Evolutionary conservation across 495 filamentous ascomycete species (phyloP).

Genomic region (Parathielavia appendiculata): DNA sequence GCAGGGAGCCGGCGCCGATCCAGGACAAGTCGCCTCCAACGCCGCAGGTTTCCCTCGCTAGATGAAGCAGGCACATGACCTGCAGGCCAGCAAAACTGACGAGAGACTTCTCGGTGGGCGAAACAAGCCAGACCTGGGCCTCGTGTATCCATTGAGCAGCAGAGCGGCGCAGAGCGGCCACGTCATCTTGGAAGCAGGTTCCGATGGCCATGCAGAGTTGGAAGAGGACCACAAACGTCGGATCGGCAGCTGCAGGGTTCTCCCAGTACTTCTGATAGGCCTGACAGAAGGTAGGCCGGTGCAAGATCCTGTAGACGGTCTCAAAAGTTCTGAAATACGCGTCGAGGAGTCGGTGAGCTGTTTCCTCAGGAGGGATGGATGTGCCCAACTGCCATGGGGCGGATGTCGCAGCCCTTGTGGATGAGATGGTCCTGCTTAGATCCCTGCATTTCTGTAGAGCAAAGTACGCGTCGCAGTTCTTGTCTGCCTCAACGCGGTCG

Average conservation of each 20-base stretch:
- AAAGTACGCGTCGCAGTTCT: conserved; percentile 32
- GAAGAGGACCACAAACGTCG: conserved; percentile 53
- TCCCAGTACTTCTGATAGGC: conserved; percentile 47
- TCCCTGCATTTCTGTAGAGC: conserved; percentile 44
- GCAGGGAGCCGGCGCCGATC: conserved; percentile 53
- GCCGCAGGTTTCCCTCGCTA: conserved; percentile 52
- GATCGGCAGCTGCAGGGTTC: conserved; percentile 20
- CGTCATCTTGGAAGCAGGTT: conserved; percentile 49
- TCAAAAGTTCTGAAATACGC: conserved; percentile 50
- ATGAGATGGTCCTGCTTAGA: conserved; percentile 44
- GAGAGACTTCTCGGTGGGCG: conserved; percentile 49
- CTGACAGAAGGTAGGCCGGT: conserved; percentile 46
- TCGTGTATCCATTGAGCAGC: conserved; percentile 60
- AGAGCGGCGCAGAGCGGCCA: conserved; percentile 42
- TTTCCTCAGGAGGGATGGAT: conserved; percentile 32
- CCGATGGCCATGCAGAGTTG: conserved; percentile 63
- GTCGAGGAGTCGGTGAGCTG: conserved; percentile 48
- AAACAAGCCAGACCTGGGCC: conserved; percentile 57
- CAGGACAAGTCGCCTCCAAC: conserved; percentile 54
- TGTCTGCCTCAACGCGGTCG: conserved; percentile 35
- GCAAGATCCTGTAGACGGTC: conserved; percentile 50
- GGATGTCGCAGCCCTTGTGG: conserved; percentile 31
- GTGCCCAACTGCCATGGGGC: conserved; percentile 29
- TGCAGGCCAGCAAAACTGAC: conserved; percentile 53
- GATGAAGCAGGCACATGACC: conserved; percentile 54